Evolutionary conservation across 179 eudicot species (phyloP), one percentile per base, ranked within the genome.

Genomic region (Silene vulgaris): DNA sequence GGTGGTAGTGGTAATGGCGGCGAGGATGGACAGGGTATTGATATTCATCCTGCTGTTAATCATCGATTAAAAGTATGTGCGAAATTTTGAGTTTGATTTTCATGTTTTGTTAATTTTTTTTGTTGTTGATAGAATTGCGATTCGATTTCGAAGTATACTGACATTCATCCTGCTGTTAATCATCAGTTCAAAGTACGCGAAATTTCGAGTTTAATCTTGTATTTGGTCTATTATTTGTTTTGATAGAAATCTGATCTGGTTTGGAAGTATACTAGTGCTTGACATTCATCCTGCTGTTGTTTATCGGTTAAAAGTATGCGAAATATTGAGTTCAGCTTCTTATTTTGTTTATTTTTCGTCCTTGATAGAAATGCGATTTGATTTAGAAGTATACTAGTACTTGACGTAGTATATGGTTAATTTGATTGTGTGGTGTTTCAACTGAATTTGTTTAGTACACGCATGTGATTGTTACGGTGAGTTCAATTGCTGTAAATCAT

Each of bases 1-100:
- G 82, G 80, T 4, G 80, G 74, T 21, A 76, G 28, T 0, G 80
- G 74, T 8, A 89, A 80, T 5, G 93, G 85, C 3, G 79, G 29
- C 2, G 82, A 74, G 5, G 93, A 81, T 11, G 91, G 83, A 1
- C 80, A 77, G 14, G 84, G 82, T 19, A 90, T 95, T 57, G 97
- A 88, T 83, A 90, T 95, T 79, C 97, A 95, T 80, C 99, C 99
- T 17, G 99, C 93, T 32, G 97, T 93, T 54, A 91, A 93, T 85
- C 98, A 93, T 28, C 80, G 96, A 79, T 82, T 94, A 80, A 90
- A 91, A 96, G 93, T 91, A 74, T 65, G 65, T 52, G 16, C 2
- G 0, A 52, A 40, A 40, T 40, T 52, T 52, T 52, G n/a, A 5
- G 0, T n/a, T 66, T 66, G 37, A 66, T 20, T 60, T 61, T 23